Evolutionary conservation across 371 early-diverging fungal species (phyloP), one percentile per base, ranked within the genome.

Genomic region (Nematocida ironsii): DNA sequence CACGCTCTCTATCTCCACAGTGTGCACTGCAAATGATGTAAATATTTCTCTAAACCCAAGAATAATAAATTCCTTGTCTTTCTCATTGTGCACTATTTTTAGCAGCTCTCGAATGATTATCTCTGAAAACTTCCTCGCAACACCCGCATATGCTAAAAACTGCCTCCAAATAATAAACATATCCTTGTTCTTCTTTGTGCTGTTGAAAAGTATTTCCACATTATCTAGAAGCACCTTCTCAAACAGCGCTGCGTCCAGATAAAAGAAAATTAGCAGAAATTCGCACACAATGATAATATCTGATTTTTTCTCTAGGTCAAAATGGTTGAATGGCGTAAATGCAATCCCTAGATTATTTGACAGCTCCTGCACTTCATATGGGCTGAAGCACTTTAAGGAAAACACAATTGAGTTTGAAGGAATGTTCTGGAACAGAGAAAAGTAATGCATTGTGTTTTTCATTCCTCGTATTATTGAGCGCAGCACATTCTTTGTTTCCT

Each of bases 391-490:
- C 27, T 78, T 78, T 16, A 78, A 52, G 5, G 80, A 78, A 62
- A 78, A 78, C 13, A 78, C 80, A 50, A 78, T 78, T 45, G 80
- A 70, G 48, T 78, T 78, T 6, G 80, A 78, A 6, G 80, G 71
- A 39, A 78, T 71, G 57, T 71, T 78, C 57, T 78, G 80, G 54
- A 78, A 78, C 16, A 78, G 62, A 7, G 80, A 78, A 52, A 78
- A 78, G 61, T 78, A 78, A 70, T 78, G 80, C 80, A 78, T 78
- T 52, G 80, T 78, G 72, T 78, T 78, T 55, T 78, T 78, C 80
- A 78, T 78, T 23, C 80, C 80, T 45, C 80, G 69, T 27, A 78
- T 78, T 16, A 78, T 47, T 27, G 80, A 78, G 20, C 80, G 40
- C 33, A 78, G 64, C 47, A 78, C 80, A 45, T 71, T 78, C 62